phyloP scores from a whole-genome alignment of 441 rosid genomes.

The Erodium chrysanthum region DNA sequence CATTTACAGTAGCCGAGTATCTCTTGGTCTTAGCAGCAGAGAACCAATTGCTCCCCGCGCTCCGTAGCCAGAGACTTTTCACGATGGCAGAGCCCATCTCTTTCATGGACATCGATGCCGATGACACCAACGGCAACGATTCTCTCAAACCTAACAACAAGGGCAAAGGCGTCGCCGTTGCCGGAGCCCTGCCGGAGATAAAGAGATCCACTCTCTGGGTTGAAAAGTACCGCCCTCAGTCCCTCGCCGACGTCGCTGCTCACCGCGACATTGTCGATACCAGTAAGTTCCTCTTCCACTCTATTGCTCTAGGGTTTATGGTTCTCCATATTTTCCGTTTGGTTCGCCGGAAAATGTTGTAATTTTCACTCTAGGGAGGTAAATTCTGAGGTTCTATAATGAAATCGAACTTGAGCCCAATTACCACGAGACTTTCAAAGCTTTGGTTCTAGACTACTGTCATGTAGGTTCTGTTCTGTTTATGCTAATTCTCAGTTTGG shows the following conservation, averaged over 20 bases:
- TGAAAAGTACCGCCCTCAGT: constrained; percentile 90
- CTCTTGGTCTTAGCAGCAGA: not conserved
- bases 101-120: constrained; percentile 66
- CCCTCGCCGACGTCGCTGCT: constrained; percentile 93
- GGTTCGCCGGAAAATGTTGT: too few relatives aligned
- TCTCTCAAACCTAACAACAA: constrained; percentile 27
- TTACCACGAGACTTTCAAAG: too few relatives aligned
- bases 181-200: constrained; percentile 27
- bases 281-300: constrained; percentile 31
- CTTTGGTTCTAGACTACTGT: too few relatives aligned
- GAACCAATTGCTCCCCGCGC: not conserved
- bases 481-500: too few relatives aligned
- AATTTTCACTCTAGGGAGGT: too few relatives aligned
- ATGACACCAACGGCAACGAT: constrained; percentile 19
- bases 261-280: constrained; percentile 95
- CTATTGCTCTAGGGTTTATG: constrained; percentile 16
- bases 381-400: not conserved
- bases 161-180: constrained; percentile 34
- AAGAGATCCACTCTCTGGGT: constrained; percentile 76
- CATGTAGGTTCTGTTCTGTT: too few relatives aligned
- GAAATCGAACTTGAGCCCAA: not conserved
- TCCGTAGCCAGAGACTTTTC: not conserved
- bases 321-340: constrained; percentile 11
- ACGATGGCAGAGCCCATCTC: constrained; percentile 43
- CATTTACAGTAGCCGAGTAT: not conserved